Conservation (phyloP, 257 asterid genomes). For the Fraxinus americana region DNA sequence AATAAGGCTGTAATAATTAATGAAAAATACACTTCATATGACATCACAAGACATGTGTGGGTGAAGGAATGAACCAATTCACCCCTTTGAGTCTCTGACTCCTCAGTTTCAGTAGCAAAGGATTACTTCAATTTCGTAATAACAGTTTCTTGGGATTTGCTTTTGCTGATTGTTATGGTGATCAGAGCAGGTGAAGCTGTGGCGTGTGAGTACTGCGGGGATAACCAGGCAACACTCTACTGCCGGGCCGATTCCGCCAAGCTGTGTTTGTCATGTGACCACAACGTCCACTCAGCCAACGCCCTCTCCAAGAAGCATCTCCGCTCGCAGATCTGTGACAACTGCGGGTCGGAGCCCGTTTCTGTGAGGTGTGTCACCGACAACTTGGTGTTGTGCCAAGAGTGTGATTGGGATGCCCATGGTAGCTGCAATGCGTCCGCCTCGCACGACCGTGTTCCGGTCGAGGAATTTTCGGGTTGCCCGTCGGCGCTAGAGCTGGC, state of each 20-base stretch:
- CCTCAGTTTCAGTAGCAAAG: constrained; percentile 1
- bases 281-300: constrained; percentile 91
- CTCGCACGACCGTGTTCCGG: constrained; percentile 69
- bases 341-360: constrained; percentile 81
- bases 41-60: neutral
- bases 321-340: constrained; percentile 97
- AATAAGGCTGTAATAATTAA: neutral
- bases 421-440: constrained; percentile 59
- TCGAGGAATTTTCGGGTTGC: constrained; percentile 70
- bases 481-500: constrained; percentile 73
- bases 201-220: constrained; percentile 75
- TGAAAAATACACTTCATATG: neutral
- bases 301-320: constrained; percentile 80
- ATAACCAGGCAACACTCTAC: constrained; percentile 65
- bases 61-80: neutral
- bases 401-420: constrained; percentile 93
- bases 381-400: constrained; percentile 80
- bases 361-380: constrained; percentile 81
- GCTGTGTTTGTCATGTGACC: constrained; percentile 91
- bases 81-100: neutral
- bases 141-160: neutral
- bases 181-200: constrained; percentile 21
- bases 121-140: neutral
- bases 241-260: constrained; percentile 93
- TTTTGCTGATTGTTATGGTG: neutral